Conservation (phyloP, 495 filamentous ascomycete species). For the Penicillium riverlandense region DNA sequence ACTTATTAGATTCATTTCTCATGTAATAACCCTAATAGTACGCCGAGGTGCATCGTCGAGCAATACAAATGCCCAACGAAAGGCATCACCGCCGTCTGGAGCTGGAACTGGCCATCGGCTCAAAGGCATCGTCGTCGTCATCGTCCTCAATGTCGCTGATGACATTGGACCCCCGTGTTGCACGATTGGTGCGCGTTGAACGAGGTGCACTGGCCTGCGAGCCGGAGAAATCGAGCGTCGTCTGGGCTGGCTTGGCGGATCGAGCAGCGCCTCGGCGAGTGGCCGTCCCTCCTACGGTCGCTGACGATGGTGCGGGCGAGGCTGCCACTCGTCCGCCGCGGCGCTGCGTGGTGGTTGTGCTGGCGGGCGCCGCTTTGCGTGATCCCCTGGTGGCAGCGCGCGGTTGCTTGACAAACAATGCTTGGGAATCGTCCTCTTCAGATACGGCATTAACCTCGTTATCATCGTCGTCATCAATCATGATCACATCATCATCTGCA, state of each 20-base stretch:
- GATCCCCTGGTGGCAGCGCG: slow-evolving; percentile 20
- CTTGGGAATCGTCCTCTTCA: slow-evolving; percentile 37
- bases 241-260: slow-evolving; percentile 45
- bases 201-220: slow-evolving; percentile 40
- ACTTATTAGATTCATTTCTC: too few species aligned
- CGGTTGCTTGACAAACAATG: slow-evolving; percentile 48
- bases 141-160: slow-evolving; percentile 55
- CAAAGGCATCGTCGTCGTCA: slow-evolving; percentile 79
- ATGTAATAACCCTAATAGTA: too few species aligned
- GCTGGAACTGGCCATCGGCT: slow-evolving; percentile 38
- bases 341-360: slow-evolving; percentile 22
- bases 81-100: slow-evolving; percentile 8
- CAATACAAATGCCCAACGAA: not conserved
- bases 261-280: slow-evolving; percentile 19
- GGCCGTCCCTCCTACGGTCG: slow-evolving; percentile 32
- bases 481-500: slow-evolving; percentile 58
- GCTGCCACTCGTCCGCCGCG: slow-evolving; percentile 26
- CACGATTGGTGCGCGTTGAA: slow-evolving; percentile 36
- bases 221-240: slow-evolving; percentile 64
- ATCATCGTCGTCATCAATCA: slow-evolving; percentile 57
- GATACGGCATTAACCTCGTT: slow-evolving; percentile 33
- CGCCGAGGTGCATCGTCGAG: too few species aligned
- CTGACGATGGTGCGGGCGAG: slow-evolving; percentile 38
- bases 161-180: slow-evolving; percentile 31
- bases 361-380: slow-evolving; percentile 15